Evolutionary conservation across 495 filamentous ascomycete species (phyloP).

Genomic region (Aspergillus olivimuriae): DNA sequence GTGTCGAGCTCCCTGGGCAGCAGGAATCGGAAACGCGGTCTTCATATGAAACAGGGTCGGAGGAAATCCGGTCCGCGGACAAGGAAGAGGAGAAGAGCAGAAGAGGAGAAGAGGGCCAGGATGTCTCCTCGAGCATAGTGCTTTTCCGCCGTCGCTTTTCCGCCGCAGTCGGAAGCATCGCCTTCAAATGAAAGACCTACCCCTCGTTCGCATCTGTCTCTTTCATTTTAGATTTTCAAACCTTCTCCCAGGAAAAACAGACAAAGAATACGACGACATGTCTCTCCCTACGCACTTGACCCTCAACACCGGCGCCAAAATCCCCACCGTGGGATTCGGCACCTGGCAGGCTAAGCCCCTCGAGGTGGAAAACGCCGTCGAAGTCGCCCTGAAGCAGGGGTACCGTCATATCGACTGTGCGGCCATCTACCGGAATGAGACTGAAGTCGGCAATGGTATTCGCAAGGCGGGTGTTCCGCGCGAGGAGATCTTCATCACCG

Average conservation of each 20-base stretch:
- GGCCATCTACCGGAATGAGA: constrained; percentile 64
- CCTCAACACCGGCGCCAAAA: constrained; percentile 37
- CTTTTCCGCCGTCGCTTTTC: no score
- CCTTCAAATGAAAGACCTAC: no score
- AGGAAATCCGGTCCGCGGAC: no score
- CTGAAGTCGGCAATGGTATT: constrained; percentile 56
- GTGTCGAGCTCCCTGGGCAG: no score
- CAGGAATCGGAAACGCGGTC: no score
- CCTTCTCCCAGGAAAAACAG: constrained; percentile 4
- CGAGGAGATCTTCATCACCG: constrained; percentile 63
- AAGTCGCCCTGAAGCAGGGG: constrained; percentile 47
- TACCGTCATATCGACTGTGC: constrained; percentile 72
- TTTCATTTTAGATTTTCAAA: background rate
- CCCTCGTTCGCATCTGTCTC: no score
- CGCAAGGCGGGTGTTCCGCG: constrained; percentile 51
- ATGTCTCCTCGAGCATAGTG: no score
- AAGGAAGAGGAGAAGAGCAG: no score
- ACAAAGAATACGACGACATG: no score
- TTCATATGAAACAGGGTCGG: no score
- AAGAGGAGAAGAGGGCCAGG: no score
- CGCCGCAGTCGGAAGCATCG: no score
- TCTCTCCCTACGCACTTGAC: constrained; percentile 33
- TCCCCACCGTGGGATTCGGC: constrained; percentile 32
- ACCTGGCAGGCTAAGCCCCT: constrained; percentile 30
- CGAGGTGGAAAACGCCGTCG: constrained; percentile 31